Percentiles rank a stretch among this genome's conserved stretches.
These are phyloP conservation scores for Thalassiosira exigua DNA, from an alignment of 352 stramenopile genomes.

Conservation along the genomic window DNA sequence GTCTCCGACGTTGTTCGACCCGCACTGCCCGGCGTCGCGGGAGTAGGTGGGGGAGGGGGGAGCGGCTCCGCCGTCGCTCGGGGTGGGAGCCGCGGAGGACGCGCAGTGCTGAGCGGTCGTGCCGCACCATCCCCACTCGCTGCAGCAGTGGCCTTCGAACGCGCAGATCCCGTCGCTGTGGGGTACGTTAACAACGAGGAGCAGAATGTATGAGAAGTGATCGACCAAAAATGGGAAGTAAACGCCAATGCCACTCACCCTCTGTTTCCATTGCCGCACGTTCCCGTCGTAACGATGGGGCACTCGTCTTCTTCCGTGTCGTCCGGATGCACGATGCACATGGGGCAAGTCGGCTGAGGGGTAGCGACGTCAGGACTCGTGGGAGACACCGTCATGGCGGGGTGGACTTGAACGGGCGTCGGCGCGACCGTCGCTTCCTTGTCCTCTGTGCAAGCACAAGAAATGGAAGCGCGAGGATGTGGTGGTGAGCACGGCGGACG, in stretches of 20 bases:
- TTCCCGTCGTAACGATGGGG: conserved; percentile 44
- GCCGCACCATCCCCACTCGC: conserved; percentile 46
- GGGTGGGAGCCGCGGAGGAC: conserved; percentile 17
- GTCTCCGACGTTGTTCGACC: conserved; percentile 35
- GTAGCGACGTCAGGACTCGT: conserved; percentile 14
- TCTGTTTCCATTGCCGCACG: conserved; percentile 42
- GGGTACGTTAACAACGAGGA: not conserved
- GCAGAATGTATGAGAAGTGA: not conserved
- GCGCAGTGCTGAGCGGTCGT: conserved; percentile 36
- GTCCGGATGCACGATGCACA: conserved; percentile 26
- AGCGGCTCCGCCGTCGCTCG: conserved; percentile 20
- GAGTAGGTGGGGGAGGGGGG: conserved; percentile 35
- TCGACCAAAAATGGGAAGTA: too few relatives aligned
- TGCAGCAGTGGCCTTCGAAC: conserved; percentile 7
- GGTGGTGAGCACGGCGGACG: not conserved
- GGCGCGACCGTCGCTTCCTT: not conserved
- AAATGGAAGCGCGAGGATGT: not conserved
- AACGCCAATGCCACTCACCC: conserved; percentile 6
- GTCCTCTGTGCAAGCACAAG: not conserved
- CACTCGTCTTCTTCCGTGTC: conserved; percentile 39
- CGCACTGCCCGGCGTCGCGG: conserved; percentile 50
- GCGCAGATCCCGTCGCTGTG: not conserved
- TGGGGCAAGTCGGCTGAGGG: conserved; percentile 2
- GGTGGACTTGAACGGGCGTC: not conserved
- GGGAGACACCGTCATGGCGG: not conserved